These are phyloP conservation scores for Neonectria punicea DNA, from an alignment of 2,329 filamentous ascomycete genomes.

Conservation along the genomic window DNA sequence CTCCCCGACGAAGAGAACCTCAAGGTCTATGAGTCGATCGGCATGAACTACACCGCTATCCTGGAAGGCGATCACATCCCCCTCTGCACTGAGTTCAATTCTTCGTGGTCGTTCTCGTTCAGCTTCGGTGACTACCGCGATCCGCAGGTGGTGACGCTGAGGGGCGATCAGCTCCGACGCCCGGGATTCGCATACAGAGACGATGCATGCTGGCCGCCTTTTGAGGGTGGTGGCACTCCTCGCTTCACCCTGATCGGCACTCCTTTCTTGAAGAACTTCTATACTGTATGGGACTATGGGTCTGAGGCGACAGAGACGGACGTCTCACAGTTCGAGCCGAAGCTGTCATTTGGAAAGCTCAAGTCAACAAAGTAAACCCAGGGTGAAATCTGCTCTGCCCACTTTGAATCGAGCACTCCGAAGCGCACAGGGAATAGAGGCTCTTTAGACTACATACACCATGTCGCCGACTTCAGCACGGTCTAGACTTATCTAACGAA, in stretches of 20 bases:
- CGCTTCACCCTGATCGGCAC: constrained; percentile 48
- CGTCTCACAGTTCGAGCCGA: constrained; percentile 28
- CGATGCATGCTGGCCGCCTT: constrained; percentile 51
- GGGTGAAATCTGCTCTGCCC: too few relatives aligned
- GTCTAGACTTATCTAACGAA: too few relatives aligned
- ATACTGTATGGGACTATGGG: constrained; percentile 50
- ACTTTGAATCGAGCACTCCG: too few relatives aligned
- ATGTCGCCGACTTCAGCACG: too few relatives aligned
- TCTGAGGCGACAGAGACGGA: constrained; percentile 16
- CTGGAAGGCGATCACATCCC: constrained; percentile 43
- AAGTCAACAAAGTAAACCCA: constrained; percentile 20
- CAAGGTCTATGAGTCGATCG: constrained; percentile 47
- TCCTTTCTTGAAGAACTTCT: constrained; percentile 45
- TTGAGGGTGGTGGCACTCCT: constrained; percentile 39
- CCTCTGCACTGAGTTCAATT: constrained; percentile 50
- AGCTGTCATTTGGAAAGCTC: constrained; percentile 37
- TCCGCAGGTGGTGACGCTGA: constrained; percentile 44
- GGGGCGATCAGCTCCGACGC: constrained; percentile 45
- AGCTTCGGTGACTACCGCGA: constrained; percentile 35
- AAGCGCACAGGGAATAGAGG: too few relatives aligned
- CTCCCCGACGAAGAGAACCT: constrained; percentile 43
- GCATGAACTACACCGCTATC: constrained; percentile 50
- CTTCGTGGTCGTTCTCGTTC: constrained; percentile 48
- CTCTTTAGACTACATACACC: too few relatives aligned
- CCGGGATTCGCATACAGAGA: constrained; percentile 48